Evolutionary conservation across 75 land plant species (phyloP), one percentile per base, ranked within the genome.

Genomic region (Cupressus sempervirens): DNA sequence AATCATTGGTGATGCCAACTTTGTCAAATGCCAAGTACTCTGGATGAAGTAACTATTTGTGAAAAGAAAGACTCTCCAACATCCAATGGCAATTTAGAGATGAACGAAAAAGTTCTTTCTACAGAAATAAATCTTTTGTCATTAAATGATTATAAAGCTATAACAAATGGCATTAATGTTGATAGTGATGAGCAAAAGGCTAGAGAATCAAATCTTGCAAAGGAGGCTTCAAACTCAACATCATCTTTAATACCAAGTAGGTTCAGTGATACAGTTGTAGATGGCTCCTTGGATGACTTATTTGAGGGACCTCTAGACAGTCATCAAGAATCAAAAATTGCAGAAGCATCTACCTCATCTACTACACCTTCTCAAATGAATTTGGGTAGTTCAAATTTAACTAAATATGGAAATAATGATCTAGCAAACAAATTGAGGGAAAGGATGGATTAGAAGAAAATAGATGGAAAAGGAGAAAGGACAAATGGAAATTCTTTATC

Each of bases 221-320:
- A 88, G 89, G 89, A 92, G 96, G 90, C 77, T 76, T 45, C 65
- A 81, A 93, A 85, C 81, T 43, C 62, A 14, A 56, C 80, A 29
- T 46, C 90, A 23, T 41, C 80, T 77, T 38, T 23, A 41, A 43
- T 77, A 76, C 87, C 96, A 8, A 93, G 96, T 91, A 92, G 84
- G 85, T 95, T 94, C 84, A 94, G 94, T 89, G 99, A 98, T 86
- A 90, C 94, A 23, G 94, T 98, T 35, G 93, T 91, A 67, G 99
- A 98, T 88, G 93, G 95, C 68, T 88, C 94, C 40, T 84, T 98
- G 80, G 98, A 98, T 82, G 98, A 96, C 86, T 87, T 96, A 84
- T 95, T 96, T 85, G 96, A 90, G n/a, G 88, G 77, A 80, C 91
- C 92, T 35, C 75, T 91, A 81, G 87, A 88, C 53, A 88, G 83